A percentile compares a stretch with the other conserved stretches of the same genome.
Conservation (phyloP, 2,329 filamentous ascomycete species). For the Fusarium continuum region DNA sequence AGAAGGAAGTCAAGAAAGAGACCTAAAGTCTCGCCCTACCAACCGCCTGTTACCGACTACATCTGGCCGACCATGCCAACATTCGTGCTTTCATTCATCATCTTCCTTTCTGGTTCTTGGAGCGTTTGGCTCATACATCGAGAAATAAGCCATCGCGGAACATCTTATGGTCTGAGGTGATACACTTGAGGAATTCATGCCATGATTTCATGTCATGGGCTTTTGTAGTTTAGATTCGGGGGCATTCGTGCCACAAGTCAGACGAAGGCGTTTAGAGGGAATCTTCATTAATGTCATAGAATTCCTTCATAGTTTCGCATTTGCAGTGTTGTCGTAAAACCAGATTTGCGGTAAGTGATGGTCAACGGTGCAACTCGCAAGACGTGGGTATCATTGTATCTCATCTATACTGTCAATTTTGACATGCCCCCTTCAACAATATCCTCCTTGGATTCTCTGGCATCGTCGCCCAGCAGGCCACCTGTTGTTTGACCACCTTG, state of each 20-base stretch:
- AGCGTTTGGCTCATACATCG: conserved; percentile 31
- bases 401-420: conserved; percentile 42
- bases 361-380: neutral
- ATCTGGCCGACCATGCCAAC: neutral
- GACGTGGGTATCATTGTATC: conserved; percentile 32
- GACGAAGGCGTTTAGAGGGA: conserved; percentile 35
- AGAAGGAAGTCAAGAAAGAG: conserved; percentile 52
- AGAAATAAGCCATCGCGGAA: conserved; percentile 46
- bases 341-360: neutral
- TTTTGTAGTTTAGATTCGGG: conserved; percentile 54
- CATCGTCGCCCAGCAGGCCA: conserved; percentile 38
- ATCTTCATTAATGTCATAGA: conserved; percentile 40
- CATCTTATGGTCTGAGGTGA: conserved; percentile 51
- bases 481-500: conserved; percentile 29
- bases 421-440: conserved; percentile 44
- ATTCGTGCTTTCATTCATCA: conserved; percentile 12
- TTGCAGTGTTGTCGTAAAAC: neutral
- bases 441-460: conserved; percentile 21
- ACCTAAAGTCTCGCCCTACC: conserved; percentile 11
- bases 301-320: conserved; percentile 15
- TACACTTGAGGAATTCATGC: conserved; percentile 46
- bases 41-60: neutral
- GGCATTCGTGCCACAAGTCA: conserved; percentile 39
- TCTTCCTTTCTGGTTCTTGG: conserved; percentile 29
- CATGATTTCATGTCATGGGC: conserved; percentile 47